Percentiles rank a stretch among this genome's conserved stretches.
These are phyloP conservation scores for Arxiozyma bovina DNA, from an alignment of 1,139 yeast species.

Conservation along the genomic window DNA sequence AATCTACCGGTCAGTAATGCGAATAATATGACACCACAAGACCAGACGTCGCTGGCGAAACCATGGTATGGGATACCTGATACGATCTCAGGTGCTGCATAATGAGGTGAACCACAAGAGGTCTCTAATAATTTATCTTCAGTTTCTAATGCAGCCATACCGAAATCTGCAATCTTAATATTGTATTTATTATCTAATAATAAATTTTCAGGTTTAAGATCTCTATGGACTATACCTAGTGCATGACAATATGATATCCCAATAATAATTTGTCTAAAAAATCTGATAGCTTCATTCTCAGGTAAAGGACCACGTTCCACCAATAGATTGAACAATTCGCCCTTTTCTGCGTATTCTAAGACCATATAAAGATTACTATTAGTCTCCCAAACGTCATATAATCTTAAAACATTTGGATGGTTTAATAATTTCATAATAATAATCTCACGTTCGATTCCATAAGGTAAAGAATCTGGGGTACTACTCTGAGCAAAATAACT, in stretches of 20 bases:
- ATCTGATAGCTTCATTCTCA: constrained; percentile 81
- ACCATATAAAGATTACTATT: constrained; percentile 85
- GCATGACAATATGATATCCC: constrained; percentile 93
- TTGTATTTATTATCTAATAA: constrained; percentile 77
- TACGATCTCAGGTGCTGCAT: constrained; percentile 96
- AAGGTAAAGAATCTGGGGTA: constrained; percentile 60
- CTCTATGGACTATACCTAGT: constrained; percentile 90
- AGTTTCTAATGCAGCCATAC: constrained; percentile 98
- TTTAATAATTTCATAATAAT: constrained; percentile 83
- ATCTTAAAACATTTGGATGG: constrained; percentile 90
- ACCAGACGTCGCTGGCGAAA: constrained; percentile 96
- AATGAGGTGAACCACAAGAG: constrained; percentile 96
- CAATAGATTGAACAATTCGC: constrained; percentile 86
- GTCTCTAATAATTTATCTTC: constrained; percentile 80
- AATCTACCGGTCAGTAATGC: constrained; percentile 90
- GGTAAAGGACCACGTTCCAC: constrained; percentile 82
- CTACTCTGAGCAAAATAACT: constrained; percentile 30
- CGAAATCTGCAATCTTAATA: constrained; percentile 95
- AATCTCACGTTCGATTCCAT: constrained; percentile 94
- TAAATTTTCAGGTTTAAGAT: constrained; percentile 89
- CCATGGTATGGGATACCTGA: constrained; percentile 94
- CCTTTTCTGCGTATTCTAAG: constrained; percentile 93
- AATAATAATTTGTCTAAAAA: constrained; percentile 82
- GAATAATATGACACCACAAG: constrained; percentile 90
- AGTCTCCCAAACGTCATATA: constrained; percentile 98